Base-by-base conservation (phyloP, 2,329 filamentous ascomycete genomes). In the Pestalotiopsis sp. region DNA sequence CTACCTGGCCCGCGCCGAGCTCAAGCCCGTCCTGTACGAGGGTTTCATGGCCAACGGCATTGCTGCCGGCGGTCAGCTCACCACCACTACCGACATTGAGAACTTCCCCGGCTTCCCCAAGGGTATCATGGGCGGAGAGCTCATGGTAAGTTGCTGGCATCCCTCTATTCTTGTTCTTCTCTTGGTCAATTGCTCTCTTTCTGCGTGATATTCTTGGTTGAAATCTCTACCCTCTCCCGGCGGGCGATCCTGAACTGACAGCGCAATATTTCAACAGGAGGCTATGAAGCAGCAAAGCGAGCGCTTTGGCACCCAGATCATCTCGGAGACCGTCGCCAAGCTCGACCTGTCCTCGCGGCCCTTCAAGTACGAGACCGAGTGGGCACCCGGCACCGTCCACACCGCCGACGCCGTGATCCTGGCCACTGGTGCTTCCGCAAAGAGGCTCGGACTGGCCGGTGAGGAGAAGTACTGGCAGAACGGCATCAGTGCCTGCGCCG, bases 391-490 rank as follows among this genome's bases (percentile, higher is more conserved):
- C 65, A 88, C 93, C 79, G 88, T 92, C 67, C 91, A 94, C 85
- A 99, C 96, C 3, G 94, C 96, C 68, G 95, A 98, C 80, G 87
- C 94, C 61, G 84, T 99, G 76, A 97, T 99, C 82, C 90, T 99
- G 73, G 97, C 96, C 55, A 99, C 96, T 0, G 96, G 96, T 74
- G 96, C 97, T 63, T 97, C 95, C 71, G 96, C 96, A 45, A 88
- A 93, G 73, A 89, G 97, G 71, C 85, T 99, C 67, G 85, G 92
- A 79, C 88, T 99, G 61, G 85, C 90, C 13, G 97, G 96, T 67
- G 96, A 99, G 85, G 93, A 97, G 67, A 93, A 91, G 80, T 99
- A 94, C 88, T 99, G 97, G 97, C 95, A 97, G 80, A 96, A 93
- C 80, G 96, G 96, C 74, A 94, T 99, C 79, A 96, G 92, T 65